Evolutionary conservation across 495 filamentous ascomycete species (phyloP).

Genomic region (Neurospora sp.): DNA sequence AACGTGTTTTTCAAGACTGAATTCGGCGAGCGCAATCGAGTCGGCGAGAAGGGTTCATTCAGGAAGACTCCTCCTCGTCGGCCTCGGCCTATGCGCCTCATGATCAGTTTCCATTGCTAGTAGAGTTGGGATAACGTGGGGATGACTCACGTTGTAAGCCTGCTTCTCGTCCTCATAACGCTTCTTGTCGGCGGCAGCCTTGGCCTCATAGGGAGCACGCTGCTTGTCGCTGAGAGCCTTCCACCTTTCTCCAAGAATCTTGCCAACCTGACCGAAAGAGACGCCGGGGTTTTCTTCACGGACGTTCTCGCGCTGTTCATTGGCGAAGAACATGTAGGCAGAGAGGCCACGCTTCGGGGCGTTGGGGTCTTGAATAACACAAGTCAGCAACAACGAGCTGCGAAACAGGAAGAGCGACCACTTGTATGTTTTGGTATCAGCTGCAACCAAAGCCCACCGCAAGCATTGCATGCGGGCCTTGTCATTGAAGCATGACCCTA

Average conservation of each 20-base stretch:
- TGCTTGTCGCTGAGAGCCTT: constrained; percentile 87
- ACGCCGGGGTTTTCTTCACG: constrained; percentile 98
- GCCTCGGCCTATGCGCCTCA: constrained; percentile 34
- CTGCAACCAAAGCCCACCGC: background rate
- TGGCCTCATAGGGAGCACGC: constrained; percentile 84
- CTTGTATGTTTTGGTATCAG: background rate
- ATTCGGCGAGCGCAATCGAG: constrained; percentile 19
- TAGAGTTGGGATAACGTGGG: background rate
- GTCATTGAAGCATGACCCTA: constrained; percentile 51
- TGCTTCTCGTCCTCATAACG: constrained; percentile 97
- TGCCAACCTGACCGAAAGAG: constrained; percentile 94
- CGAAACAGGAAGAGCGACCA: background rate
- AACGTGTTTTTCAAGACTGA: constrained; percentile 19
- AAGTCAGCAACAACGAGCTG: background rate
- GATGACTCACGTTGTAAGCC: constrained; percentile 64
- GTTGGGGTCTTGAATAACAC: constrained; percentile 65
- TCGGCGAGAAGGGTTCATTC: constrained; percentile 19
- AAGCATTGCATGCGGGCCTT: constrained; percentile 50
- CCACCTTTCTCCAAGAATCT: constrained; percentile 95
- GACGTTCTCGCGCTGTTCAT: constrained; percentile 96
- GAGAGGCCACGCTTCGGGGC: constrained; percentile 98
- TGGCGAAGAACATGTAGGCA: constrained; percentile 99
- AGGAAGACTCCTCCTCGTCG: constrained; percentile 35
- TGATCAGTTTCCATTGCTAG: constrained; percentile 16
- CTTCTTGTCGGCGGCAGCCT: constrained; percentile 95